phyloP scores from a whole-genome alignment of 306 rosid species.

The Trifolium dubium region DNA sequence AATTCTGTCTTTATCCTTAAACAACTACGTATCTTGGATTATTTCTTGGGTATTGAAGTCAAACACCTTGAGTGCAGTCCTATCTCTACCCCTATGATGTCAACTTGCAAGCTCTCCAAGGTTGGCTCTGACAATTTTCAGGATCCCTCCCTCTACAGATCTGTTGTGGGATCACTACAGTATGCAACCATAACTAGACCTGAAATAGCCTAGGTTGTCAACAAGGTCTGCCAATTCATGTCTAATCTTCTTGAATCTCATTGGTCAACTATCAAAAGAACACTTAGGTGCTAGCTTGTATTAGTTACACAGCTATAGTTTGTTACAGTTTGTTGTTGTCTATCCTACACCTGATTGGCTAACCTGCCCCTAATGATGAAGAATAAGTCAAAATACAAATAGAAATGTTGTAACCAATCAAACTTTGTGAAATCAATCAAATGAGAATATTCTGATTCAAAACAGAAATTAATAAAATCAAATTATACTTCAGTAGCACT shows the following conservation, averaged over 20 bases:
- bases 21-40: neutral
- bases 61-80: neutral
- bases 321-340: no score
- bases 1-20: no score
- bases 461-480: neutral
- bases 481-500: slow-evolving; percentile 2
- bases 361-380: no score
- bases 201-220: neutral
- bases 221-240: neutral
- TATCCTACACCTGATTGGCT: no score
- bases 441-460: no score
- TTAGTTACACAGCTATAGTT: no score
- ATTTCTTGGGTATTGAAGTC: neutral
- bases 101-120: neutral
- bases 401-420: no score
- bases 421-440: no score
- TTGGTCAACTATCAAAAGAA: neutral
- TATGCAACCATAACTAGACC: neutral
- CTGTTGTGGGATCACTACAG: neutral
- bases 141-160: no score
- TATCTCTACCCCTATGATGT: neutral
- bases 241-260: neutral
- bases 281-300: neutral
- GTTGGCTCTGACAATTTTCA: no score
- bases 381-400: no score